These are phyloP conservation scores for Cryptomeria japonica DNA, from an alignment of 75 land plant species.

Conservation along the genomic window DNA sequence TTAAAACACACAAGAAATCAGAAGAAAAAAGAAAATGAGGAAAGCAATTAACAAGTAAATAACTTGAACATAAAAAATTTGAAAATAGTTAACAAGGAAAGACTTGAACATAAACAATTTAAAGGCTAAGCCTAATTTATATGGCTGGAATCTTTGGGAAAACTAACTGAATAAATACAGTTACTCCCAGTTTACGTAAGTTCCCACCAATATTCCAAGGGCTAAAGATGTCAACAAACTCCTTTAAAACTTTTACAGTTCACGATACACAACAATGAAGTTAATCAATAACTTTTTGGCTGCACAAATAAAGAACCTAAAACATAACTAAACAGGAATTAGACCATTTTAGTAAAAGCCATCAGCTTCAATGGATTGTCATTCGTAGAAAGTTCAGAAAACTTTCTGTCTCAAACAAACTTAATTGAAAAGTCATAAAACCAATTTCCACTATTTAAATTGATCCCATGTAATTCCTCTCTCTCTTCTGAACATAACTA, in stretches of 20 bases:
- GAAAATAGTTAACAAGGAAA: not conserved
- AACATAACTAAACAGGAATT: not conserved
- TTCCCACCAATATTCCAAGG: not conserved
- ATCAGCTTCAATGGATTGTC: not conserved
- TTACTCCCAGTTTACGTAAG: not conserved
- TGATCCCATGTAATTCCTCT: not conserved
- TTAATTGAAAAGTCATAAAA: not conserved
- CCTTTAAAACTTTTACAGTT: not conserved
- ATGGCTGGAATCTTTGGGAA: not conserved
- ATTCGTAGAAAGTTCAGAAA: not conserved
- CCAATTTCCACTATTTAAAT: not conserved
- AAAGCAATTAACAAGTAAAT: not conserved
- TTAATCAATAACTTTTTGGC: not conserved
- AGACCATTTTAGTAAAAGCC: not conserved
- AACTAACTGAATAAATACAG: not conserved
- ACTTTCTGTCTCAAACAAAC: not conserved
- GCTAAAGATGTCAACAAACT: not conserved
- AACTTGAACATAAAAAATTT: not conserved
- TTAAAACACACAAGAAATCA: not conserved
- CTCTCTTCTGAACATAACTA: not conserved
- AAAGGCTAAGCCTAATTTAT: not conserved
- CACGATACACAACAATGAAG: not conserved
- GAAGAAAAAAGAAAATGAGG: not conserved
- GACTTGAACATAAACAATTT: not conserved
- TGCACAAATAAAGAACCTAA: not conserved